Base-by-base conservation (phyloP, 2,329 filamentous ascomycete genomes). In the Rasamsonia emersonii region DNA sequence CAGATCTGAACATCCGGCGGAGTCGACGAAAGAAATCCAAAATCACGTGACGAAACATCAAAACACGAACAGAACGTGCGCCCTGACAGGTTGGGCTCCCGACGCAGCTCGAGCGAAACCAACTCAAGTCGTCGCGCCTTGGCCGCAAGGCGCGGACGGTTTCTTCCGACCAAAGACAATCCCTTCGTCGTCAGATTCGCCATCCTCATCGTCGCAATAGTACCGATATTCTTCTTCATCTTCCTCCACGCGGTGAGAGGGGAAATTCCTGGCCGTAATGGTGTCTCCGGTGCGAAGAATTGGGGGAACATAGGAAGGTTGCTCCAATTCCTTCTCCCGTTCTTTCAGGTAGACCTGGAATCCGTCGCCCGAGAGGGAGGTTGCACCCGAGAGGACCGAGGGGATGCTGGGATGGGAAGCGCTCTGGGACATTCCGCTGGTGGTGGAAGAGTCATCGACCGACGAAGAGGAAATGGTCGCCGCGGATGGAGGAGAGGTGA, bases 321-420 rank as follows among this genome's bases (percentile, higher is more conserved):
- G 11, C 7, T 51, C 54, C 19, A 44, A 30, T 2, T 57, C 51
- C 24, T 50, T 49, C 7, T 54, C 47, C 30, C 45, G 45, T 17
- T 45, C 40, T 28, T 45, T 46, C 24, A 32, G 33, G 10, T 46
- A 45, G 11, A 39, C 34, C 13, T 46, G 41, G 9, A 46, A 44
- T 0, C 54, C 53, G 32, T 65, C 61, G 5, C 53, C 57, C 8
- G 62, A 65, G 16, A 65, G 52, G 14, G 64, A 67, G 0, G 64
- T 67, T 9, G 61, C 63, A 17, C 60, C 61, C 0, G 63, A 66
- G 10, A 62, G 43, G 10, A 64, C 60, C 8, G 62, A 62, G 3
- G 62, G 62, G 19, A 67, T 64, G 40, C 63, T 66, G 4, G 62
- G 63, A 38, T 66, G 61, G 6, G 64, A 67, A 24, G 61, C 59